Evolutionary conservation across 352 stramenopile species (phyloP).

Genomic region (Phytophthora crassamura): DNA sequence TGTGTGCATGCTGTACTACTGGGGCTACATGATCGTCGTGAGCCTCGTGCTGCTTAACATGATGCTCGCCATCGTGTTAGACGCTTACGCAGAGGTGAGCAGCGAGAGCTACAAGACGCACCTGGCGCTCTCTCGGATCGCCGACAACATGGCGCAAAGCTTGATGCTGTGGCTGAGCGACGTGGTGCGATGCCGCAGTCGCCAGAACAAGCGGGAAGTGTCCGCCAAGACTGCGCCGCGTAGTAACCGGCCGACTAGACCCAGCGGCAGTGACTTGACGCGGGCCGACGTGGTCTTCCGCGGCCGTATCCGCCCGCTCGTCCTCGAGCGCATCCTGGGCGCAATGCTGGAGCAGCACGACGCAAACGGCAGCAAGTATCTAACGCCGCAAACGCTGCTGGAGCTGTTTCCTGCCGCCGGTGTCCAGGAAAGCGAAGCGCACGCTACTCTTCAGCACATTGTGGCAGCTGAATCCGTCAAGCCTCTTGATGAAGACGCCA

Average conservation of each 20-base stretch:
- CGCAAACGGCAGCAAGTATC: not conserved
- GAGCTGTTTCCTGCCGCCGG: constrained; percentile 28
- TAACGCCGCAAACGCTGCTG: constrained; percentile 25
- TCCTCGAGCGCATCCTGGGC: constrained; percentile 19
- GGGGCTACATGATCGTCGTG: constrained; percentile 69
- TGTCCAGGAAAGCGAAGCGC: constrained; percentile 34
- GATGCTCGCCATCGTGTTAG: constrained; percentile 75
- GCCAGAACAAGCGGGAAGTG: constrained; percentile 8
- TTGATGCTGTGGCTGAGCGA: constrained; percentile 24
- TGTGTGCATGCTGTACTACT: constrained; percentile 70
- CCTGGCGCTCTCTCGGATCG: constrained; percentile 31
- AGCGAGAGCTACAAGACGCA: constrained; percentile 39
- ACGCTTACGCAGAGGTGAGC: constrained; percentile 35
- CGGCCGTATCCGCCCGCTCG: constrained; percentile 20
- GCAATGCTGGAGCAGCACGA: constrained; percentile 20
- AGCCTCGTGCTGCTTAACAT: constrained; percentile 66
- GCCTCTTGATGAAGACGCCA: constrained; percentile 1
- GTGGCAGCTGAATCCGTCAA: not conserved
- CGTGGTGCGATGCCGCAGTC: not conserved
- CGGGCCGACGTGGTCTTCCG: constrained; percentile 30
- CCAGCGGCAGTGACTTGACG: constrained; percentile 11
- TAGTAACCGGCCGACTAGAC: not conserved
- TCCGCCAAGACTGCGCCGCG: constrained; percentile 13
- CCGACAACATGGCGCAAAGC: constrained; percentile 30
- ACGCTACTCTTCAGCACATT: constrained; percentile 35